phyloP scores from a whole-genome alignment of 83 land plant species.

The Thuja plicata region DNA sequence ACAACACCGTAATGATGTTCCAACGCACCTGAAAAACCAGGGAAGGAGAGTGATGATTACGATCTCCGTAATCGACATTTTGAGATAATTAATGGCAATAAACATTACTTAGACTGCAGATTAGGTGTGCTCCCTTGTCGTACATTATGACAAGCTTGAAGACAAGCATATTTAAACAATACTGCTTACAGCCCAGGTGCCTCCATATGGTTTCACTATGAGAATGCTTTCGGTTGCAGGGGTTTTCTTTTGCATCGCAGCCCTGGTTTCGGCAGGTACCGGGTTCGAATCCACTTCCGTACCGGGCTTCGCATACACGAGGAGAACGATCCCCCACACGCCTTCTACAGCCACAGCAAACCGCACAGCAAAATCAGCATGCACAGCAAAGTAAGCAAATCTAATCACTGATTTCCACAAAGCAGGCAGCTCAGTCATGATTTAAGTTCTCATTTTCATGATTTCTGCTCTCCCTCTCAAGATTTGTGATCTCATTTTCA shows the following conservation, averaged over 20 bases:
- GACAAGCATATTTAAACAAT: too few species aligned
- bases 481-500: not conserved
- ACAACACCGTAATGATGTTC: too few species aligned
- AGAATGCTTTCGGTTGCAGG: not conserved
- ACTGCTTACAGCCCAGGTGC: not conserved
- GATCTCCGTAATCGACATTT: too few species aligned
- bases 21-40: too few species aligned
- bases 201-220: not conserved
- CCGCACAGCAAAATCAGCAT: not conserved
- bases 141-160: too few species aligned
- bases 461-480: too few species aligned
- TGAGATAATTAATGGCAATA: too few species aligned
- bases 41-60: too few species aligned
- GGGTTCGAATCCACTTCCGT: not conserved
- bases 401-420: too few species aligned
- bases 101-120: too few species aligned
- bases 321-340: not conserved
- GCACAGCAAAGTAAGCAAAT: constrained; percentile 4
- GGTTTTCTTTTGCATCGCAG: not conserved
- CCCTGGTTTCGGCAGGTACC: not conserved
- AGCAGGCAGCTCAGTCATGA: not conserved
- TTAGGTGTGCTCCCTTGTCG: too few species aligned
- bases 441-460: not conserved
- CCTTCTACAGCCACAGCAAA: not conserved
- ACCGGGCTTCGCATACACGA: not conserved